phyloP scores from a whole-genome alignment of 805 yeast genomes.

The Wickerhamiella cacticola region DNA sequence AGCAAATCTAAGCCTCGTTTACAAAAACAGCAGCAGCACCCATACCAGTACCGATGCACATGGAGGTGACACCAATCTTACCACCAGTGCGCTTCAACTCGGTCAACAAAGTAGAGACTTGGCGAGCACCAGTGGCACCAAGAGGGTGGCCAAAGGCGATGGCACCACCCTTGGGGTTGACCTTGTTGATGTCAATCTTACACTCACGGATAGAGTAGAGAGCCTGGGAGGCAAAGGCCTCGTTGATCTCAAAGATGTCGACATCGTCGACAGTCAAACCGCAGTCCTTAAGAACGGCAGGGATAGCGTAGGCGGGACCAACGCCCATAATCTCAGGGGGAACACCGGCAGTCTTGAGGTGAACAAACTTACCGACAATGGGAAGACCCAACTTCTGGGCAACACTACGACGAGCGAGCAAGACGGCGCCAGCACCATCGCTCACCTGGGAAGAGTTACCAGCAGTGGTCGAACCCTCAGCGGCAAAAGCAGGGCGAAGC shows the following conservation, averaged over 20 bases:
- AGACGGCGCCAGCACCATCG: constrained; percentile 89
- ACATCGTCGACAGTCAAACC: constrained; percentile 55
- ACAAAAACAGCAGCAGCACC: constrained; percentile 88
- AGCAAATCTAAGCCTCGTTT: constrained; percentile 40
- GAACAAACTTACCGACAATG: constrained; percentile 68
- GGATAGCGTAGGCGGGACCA: constrained; percentile 95
- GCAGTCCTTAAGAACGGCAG: constrained; percentile 54
- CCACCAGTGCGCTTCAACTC: constrained; percentile 62
- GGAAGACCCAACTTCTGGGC: constrained; percentile 66
- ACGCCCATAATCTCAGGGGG: constrained; percentile 97
- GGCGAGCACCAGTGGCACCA: constrained; percentile 87
- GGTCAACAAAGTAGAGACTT: constrained; percentile 74
- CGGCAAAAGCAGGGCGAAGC: constrained; percentile 75
- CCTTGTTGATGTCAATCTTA: constrained; percentile 55
- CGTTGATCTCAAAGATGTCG: constrained; percentile 76
- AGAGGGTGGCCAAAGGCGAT: constrained; percentile 93
- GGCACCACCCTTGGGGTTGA: constrained; percentile 93
- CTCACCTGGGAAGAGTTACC: constrained; percentile 95
- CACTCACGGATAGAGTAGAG: constrained; percentile 56
- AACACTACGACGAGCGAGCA: constrained; percentile 71
- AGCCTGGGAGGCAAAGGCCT: constrained; percentile 95
- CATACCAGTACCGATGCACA: constrained; percentile 99
- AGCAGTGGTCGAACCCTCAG: constrained; percentile 80
- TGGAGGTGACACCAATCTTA: constrained; percentile 74
- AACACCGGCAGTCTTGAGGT: constrained; percentile 75